Conservation (phyloP, 805 yeast genomes). For the Teunomyces cretensis region DNA sequence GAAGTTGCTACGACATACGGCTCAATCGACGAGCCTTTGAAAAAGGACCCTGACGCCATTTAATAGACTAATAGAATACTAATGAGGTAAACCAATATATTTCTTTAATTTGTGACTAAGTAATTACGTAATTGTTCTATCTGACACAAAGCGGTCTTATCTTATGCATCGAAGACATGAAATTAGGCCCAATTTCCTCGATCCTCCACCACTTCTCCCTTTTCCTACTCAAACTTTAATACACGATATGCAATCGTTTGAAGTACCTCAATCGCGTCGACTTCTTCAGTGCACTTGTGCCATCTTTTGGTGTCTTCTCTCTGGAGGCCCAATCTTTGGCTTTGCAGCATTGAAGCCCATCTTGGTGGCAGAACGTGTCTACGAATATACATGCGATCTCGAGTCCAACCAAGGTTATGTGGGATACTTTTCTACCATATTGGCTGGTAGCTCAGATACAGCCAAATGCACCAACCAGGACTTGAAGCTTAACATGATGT, state of each 20-base stretch:
- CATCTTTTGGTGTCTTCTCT: slow-evolving; percentile 79
- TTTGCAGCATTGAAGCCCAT: slow-evolving; percentile 93
- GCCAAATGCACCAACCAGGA: slow-evolving; percentile 54
- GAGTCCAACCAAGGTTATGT: slow-evolving; percentile 11
- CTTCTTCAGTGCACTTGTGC: slow-evolving; percentile 51
- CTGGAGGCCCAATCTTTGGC: slow-evolving; percentile 94
- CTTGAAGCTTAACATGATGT: slow-evolving; percentile 56
- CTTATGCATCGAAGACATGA: slow-evolving; percentile 2
- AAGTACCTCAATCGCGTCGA: slow-evolving; percentile 22
- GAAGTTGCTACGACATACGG: slow-evolving; percentile 13
- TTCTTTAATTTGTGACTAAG: neutral
- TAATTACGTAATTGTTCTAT: neutral
- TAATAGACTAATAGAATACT: neutral
- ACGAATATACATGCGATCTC: slow-evolving; percentile 56
- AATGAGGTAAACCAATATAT: too few relatives aligned
- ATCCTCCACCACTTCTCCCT: neutral
- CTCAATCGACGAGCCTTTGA: slow-evolving; percentile 16
- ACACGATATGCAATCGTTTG: slow-evolving; percentile 5
- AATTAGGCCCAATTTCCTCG: neutral
- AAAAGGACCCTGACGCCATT: neutral
- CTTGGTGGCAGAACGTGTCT: slow-evolving; percentile 73
- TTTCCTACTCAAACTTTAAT: neutral
- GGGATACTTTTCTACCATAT: neutral
- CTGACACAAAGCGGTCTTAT: neutral
- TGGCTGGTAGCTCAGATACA: slow-evolving; percentile 11